phyloP scores from a whole-genome alignment of 306 rosid genomes.

The Vicia faba region DNA sequence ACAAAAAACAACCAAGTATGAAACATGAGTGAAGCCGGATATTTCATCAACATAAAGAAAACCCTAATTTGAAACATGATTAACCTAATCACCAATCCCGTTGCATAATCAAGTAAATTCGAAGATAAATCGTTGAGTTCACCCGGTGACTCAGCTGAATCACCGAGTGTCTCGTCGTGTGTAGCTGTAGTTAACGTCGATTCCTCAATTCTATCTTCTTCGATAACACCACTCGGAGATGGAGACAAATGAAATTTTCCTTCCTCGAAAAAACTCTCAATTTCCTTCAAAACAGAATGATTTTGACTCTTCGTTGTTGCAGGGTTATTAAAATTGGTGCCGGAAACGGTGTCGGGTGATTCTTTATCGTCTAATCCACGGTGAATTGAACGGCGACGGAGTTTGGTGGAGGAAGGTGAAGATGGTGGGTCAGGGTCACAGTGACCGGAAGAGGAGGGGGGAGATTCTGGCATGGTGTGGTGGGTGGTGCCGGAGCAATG shows the following conservation, averaged over 20 bases:
- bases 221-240: slow-evolving; percentile 36
- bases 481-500: slow-evolving; percentile 34
- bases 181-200: slow-evolving; percentile 60
- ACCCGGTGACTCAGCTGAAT: slow-evolving; percentile 40
- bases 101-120: slow-evolving; percentile 48
- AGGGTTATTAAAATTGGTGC: slow-evolving; percentile 11
- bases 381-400: slow-evolving; percentile 54
- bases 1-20: slow-evolving; percentile 48
- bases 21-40: slow-evolving; percentile 53
- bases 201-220: slow-evolving; percentile 43
- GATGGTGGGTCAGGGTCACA: slow-evolving; percentile 23
- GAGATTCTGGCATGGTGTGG: slow-evolving; percentile 41
- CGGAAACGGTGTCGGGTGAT: slow-evolving; percentile 25
- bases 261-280: slow-evolving; percentile 30
- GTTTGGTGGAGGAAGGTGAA: slow-evolving; percentile 18
- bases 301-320: slow-evolving; percentile 15
- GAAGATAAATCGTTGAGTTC: slow-evolving; percentile 43
- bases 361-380: slow-evolving; percentile 29
- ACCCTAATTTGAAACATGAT: slow-evolving; percentile 58
- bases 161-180: slow-evolving; percentile 29
- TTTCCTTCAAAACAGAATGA: slow-evolving; percentile 39
- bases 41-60: slow-evolving; percentile 51
- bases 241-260: slow-evolving; percentile 17
- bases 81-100: slow-evolving; percentile 64
- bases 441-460: slow-evolving; percentile 39